Percentiles rank a stretch among this genome's conserved stretches.
These are phyloP conservation scores for Draba incana DNA, from an alignment of 345 rosid genomes.

Conservation along the genomic window DNA sequence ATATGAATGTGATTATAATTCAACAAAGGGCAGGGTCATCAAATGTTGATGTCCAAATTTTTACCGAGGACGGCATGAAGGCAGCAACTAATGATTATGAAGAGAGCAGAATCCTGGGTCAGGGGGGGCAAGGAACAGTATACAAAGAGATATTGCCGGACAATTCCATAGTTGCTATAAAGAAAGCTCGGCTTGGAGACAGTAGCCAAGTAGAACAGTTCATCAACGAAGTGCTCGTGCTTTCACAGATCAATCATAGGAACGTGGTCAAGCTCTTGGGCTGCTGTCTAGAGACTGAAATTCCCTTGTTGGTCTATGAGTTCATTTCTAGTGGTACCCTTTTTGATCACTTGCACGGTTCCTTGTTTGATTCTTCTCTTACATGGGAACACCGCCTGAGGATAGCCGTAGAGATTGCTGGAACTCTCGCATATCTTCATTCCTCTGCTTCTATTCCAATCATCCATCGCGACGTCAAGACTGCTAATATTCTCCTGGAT, in stretches of 20 bases:
- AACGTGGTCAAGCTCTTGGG: constrained; percentile 48
- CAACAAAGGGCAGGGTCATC: no score
- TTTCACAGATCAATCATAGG: constrained; percentile 49
- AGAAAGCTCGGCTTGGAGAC: no score
- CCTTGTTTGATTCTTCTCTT: not conserved
- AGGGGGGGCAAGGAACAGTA: no score
- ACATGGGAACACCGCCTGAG: constrained; percentile 33
- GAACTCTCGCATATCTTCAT: constrained; percentile 15
- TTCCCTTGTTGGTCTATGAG: constrained; percentile 50
- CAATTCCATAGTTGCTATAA: no score
- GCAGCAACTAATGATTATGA: no score
- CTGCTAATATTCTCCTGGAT: constrained; percentile 49
- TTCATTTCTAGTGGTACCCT: constrained; percentile 35
- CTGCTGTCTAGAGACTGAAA: constrained; percentile 48
- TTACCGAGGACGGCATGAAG: no score
- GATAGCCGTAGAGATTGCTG: constrained; percentile 39
- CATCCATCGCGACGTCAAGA: constrained; percentile 44
- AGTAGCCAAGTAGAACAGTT: no score
- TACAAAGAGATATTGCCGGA: no score
- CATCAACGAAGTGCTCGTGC: constrained; percentile 40
- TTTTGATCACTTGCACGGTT: constrained; percentile 40
- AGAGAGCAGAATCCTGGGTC: no score
- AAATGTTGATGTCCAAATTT: no score
- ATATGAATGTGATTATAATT: no score
- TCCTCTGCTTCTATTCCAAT: constrained; percentile 34